Evolutionary conservation across 2,329 filamentous ascomycete genomes (phyloP).

Genomic region (Neonectria hederae): DNA sequence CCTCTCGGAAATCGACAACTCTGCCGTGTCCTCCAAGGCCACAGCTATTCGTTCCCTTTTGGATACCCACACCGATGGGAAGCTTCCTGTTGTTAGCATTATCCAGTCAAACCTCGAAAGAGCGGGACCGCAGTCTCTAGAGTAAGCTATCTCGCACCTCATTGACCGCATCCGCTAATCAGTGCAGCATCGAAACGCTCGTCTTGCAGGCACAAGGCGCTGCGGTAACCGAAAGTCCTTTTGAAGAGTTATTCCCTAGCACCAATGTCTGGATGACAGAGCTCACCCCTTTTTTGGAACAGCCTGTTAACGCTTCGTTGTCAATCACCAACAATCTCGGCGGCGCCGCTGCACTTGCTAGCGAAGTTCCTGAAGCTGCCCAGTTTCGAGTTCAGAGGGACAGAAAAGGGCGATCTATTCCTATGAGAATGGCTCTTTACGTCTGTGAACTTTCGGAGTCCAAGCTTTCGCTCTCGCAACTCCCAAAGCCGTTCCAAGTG

Average conservation of each 20-base stretch:
- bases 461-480: conserved; percentile 49
- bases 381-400: conserved; percentile 63
- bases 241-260: conserved; percentile 69
- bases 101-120: conserved; percentile 65
- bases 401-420: conserved; percentile 73
- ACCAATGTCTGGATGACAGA: conserved; percentile 71
- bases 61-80: conserved; percentile 54
- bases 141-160: conserved; percentile 49
- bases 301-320: conserved; percentile 68
- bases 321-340: conserved; percentile 78
- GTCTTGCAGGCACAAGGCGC: conserved; percentile 56
- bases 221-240: conserved; percentile 38
- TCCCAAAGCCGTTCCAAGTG: conserved; percentile 55
- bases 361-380: conserved; percentile 38
- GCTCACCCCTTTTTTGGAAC: conserved; percentile 63
- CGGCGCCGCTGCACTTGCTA: conserved; percentile 74
- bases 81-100: conserved; percentile 59
- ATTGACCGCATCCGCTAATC: background rate
- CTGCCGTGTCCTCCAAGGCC: conserved; percentile 52
- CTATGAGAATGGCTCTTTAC: conserved; percentile 80
- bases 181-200: conserved; percentile 60
- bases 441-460: conserved; percentile 65
- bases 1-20: conserved; percentile 60
- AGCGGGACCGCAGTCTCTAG: conserved; percentile 59
- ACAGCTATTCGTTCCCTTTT: conserved; percentile 56